A percentile compares a stretch with the other conserved stretches of the same genome.
Evolutionary conservation across 192 early-diverging fungal species (phyloP).

Genomic region (Allomyces macrogynus): DNA sequence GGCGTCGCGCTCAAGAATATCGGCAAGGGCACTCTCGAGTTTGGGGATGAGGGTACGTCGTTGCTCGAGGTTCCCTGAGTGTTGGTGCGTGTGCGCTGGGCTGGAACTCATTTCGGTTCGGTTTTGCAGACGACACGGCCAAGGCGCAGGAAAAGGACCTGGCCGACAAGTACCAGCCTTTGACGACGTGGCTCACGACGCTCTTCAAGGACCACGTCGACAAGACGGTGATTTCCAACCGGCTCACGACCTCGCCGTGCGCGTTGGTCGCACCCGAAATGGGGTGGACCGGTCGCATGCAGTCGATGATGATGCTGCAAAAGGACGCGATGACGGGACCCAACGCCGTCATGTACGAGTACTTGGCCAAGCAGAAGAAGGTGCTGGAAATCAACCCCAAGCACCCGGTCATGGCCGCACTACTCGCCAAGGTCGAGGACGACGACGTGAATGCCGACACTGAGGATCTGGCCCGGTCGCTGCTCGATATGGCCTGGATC

Average conservation of each 20-base stretch:
- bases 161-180: slow-evolving; percentile 22
- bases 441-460: slow-evolving; percentile 23
- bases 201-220: slow-evolving; percentile 13
- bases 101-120: too few species aligned
- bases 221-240: slow-evolving; percentile 43
- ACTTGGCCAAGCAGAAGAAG: slow-evolving; percentile 35
- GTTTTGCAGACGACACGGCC: slow-evolving; percentile 14
- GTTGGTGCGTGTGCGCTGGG: too few species aligned
- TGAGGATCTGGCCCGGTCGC: slow-evolving; percentile 3
- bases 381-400: slow-evolving; percentile 46
- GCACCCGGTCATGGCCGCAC: slow-evolving; percentile 33
- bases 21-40: slow-evolving; percentile 43
- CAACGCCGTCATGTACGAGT: slow-evolving; percentile 15
- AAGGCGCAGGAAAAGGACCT: slow-evolving; percentile 8
- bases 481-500: neutral
- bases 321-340: too few species aligned
- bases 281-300: slow-evolving; percentile 46
- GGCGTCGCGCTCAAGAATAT: slow-evolving; percentile 60
- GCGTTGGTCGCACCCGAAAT: slow-evolving; percentile 42
- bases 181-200: slow-evolving; percentile 18
- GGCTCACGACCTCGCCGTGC: slow-evolving; percentile 53
- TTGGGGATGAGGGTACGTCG: slow-evolving; percentile 26
- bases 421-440: slow-evolving; percentile 27
- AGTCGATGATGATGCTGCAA: slow-evolving; percentile 20
- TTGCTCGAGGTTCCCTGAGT: too few species aligned